Percentiles rank a stretch among this genome's conserved stretches.
Conservation (phyloP, 2,329 filamentous ascomycete genomes). For the Penicillium sp. region DNA sequence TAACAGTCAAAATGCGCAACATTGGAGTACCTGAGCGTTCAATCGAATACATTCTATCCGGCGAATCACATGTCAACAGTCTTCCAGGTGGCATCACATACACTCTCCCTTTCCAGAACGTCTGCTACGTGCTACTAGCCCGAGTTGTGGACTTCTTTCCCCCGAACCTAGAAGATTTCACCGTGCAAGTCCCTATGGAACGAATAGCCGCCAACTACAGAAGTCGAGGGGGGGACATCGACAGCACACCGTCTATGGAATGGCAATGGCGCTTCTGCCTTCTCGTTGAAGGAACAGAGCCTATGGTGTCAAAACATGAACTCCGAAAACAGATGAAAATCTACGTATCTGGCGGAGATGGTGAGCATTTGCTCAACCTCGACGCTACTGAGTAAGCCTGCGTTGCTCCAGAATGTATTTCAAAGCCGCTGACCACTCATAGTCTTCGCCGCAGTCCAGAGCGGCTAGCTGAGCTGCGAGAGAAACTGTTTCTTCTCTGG, state of each 20-base stretch:
- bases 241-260: conserved; percentile 22
- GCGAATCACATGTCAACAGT: conserved; percentile 46
- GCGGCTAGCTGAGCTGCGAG: conserved; percentile 56
- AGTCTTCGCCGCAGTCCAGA: conserved; percentile 58
- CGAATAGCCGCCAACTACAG: conserved; percentile 36
- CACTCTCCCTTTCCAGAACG: conserved; percentile 69
- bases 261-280: conserved; percentile 89
- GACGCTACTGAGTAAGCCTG: conserved; percentile 54
- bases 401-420: neutral
- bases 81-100: conserved; percentile 47
- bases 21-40: conserved; percentile 41
- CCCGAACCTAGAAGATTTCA: conserved; percentile 67
- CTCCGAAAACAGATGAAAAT: conserved; percentile 60
- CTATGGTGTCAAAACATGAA: conserved; percentile 33
- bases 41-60: conserved; percentile 51
- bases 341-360: conserved; percentile 62
- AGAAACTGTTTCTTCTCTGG: conserved; percentile 78
- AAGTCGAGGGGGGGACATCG: conserved; percentile 29
- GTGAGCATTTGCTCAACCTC: conserved; percentile 56
- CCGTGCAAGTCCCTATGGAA: conserved; percentile 52
- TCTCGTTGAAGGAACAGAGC: conserved; percentile 67
- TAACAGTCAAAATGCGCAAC: conserved; percentile 48
- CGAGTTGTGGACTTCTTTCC: conserved; percentile 84
- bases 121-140: conserved; percentile 66
- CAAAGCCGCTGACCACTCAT: neutral